Evolutionary conservation across 371 early-diverging fungal genomes (phyloP).

Genomic region (Ecytonucleospora hepatopenaei): DNA sequence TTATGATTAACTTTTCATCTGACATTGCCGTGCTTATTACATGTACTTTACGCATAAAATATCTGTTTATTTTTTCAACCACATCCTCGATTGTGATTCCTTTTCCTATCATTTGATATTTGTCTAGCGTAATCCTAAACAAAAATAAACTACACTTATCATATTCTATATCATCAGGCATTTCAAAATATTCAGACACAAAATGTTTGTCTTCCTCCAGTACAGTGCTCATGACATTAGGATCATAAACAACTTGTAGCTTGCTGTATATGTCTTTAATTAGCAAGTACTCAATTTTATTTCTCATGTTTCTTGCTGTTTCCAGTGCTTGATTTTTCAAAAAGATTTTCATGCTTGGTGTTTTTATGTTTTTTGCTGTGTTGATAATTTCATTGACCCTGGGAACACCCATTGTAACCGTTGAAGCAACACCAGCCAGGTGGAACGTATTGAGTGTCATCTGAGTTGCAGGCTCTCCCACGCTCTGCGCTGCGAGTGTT

Average conservation of each 20-base stretch:
- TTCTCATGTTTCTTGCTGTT: conserved; percentile 67
- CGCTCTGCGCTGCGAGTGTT: conserved; percentile 87
- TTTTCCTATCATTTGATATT: conserved; percentile 72
- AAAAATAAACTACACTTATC: conserved; percentile 68
- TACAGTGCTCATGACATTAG: conserved; percentile 63
- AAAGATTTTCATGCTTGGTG: conserved; percentile 77
- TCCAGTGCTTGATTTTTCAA: conserved; percentile 12
- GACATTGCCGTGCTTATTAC: conserved; percentile 81
- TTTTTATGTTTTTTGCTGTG: conserved; percentile 65
- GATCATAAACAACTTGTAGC: conserved; percentile 2
- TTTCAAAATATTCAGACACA: conserved; percentile 71
- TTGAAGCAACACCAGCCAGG: conserved; percentile 95
- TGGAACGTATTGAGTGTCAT: conserved; percentile 99
- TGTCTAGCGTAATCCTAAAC: conserved; percentile 73
- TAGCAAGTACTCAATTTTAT: conserved; percentile 72
- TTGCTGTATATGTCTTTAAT: conserved; percentile 65
- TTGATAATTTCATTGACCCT: conserved; percentile 85
- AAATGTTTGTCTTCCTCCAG: conserved; percentile 82
- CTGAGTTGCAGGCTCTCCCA: conserved; percentile 98
- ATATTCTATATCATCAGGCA: conserved; percentile 64
- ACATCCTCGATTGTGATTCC: conserved; percentile 69
- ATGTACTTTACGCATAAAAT: conserved; percentile 61
- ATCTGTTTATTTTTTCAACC: conserved; percentile 60
- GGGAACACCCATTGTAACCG: conserved; percentile 97
- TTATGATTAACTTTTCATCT: conserved; percentile 70